phyloP scores from a whole-genome alignment of 2,329 filamentous ascomycete species.

The Ophiostoma quercus region DNA sequence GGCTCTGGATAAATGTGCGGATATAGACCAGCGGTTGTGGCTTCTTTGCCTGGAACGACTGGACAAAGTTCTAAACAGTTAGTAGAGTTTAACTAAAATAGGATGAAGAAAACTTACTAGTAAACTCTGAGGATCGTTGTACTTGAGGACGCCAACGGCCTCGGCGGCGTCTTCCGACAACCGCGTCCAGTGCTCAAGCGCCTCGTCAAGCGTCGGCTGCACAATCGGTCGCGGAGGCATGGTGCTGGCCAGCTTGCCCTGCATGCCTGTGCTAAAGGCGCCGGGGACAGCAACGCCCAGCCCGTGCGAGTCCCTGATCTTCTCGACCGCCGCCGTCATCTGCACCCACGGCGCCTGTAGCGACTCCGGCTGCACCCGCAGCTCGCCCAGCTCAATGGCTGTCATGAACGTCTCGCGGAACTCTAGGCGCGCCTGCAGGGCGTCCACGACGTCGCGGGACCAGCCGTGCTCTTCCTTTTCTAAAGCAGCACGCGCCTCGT shows the following conservation, averaged over 20 bases:
- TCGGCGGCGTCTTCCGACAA: conserved; percentile 69
- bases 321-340: conserved; percentile 47
- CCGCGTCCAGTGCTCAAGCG: conserved; percentile 62
- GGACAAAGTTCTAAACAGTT: conserved; percentile 56
- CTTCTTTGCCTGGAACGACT: conserved; percentile 68
- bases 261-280: conserved; percentile 86
- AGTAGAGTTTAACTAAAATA: conserved; percentile 33
- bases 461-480: conserved; percentile 39
- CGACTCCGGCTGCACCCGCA: conserved; percentile 43
- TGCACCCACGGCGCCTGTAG: conserved; percentile 49
- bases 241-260: conserved; percentile 86
- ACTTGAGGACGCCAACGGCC: conserved; percentile 61
- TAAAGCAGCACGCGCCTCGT: conserved; percentile 51
- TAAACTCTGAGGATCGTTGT: conserved; percentile 62
- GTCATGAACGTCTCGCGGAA: conserved; percentile 61
- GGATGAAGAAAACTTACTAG: conserved; percentile 41
- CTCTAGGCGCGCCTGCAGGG: conserved; percentile 59
- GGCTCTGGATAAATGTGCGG: conserved; percentile 69
- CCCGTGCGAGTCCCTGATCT: conserved; percentile 54
- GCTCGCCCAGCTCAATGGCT: conserved; percentile 46
- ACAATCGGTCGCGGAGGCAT: conserved; percentile 91
- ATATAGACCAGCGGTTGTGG: conserved; percentile 81
- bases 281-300: conserved; percentile 63
- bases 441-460: conserved; percentile 42
- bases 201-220: conserved; percentile 65